A percentile compares a stretch with the other conserved stretches of the same genome.
Conservation (phyloP, 176 grass and related monocot genomes). For the Miscanthus lutarioriparius region DNA sequence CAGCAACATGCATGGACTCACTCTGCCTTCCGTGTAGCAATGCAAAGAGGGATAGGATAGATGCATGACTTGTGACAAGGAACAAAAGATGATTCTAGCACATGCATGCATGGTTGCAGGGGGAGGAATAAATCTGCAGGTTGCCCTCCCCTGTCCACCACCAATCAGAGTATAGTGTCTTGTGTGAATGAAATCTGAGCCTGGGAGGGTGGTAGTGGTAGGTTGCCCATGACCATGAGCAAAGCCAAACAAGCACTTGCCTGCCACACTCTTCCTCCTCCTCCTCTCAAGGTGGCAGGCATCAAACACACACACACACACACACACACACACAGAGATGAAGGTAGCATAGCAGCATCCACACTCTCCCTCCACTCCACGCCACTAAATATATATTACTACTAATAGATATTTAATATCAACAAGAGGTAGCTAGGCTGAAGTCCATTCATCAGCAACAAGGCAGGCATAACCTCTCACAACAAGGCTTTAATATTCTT, state of each 20-base stretch:
- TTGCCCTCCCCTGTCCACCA: constrained; percentile 2
- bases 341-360: constrained; percentile 9
- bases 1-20: constrained; percentile 9
- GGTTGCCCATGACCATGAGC: constrained; percentile 34
- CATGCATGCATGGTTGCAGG: constrained; percentile 24
- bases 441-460: constrained; percentile 4
- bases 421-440: background rate
- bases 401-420: background rate
- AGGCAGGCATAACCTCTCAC: constrained; percentile 16
- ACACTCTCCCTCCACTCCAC: constrained; percentile 37
- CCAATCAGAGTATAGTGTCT: constrained; percentile 16
- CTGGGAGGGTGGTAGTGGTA: background rate
- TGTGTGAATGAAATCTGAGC: background rate
- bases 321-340: background rate
- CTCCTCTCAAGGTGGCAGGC: constrained; percentile 19
- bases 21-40: background rate
- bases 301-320: background rate
- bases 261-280: background rate
- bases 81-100: constrained; percentile 43
- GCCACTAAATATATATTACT: constrained; percentile 21
- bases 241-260: constrained; percentile 10
- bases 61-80: constrained; percentile 45
- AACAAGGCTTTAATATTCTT: background rate
- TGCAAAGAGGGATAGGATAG: background rate
- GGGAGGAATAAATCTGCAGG: constrained; percentile 23